Percentiles rank a stretch among this genome's conserved stretches.
phyloP scores from a whole-genome alignment of 2,329 filamentous ascomycete species.

The Paramyrothecium roridum region DNA sequence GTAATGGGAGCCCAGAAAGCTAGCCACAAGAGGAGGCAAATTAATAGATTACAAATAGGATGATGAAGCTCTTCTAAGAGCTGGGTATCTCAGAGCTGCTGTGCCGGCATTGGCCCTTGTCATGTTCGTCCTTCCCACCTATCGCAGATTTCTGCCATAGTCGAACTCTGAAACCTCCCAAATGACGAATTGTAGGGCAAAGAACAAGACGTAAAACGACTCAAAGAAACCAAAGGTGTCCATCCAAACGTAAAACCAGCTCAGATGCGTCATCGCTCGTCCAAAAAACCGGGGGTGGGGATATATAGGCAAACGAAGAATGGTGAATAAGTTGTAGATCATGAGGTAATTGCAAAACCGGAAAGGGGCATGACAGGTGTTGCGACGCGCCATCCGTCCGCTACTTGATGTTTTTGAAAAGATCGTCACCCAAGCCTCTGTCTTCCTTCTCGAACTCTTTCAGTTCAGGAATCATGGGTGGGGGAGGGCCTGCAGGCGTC shows the following conservation, averaged over 20 bases:
- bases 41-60: conserved; percentile 24
- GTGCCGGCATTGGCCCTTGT: conserved; percentile 16
- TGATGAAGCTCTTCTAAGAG: conserved; percentile 32
- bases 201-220: conserved; percentile 1
- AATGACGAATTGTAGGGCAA: not conserved
- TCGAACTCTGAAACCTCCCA: not conserved
- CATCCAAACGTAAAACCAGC: conserved; percentile 12
- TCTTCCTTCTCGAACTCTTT: conserved; percentile 48
- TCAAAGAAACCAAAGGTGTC: conserved; percentile 10
- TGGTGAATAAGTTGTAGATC: conserved; percentile 11
- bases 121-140: not conserved
- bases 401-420: conserved; percentile 60
- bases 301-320: conserved; percentile 2
- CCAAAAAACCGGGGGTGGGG: conserved; percentile 12
- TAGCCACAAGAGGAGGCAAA: conserved; percentile 12
- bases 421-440: conserved; percentile 44
- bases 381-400: conserved; percentile 29
- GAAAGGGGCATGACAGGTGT: not conserved
- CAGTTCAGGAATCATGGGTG: conserved; percentile 60
- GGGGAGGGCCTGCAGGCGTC: conserved; percentile 48
- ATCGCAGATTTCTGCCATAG: not conserved
- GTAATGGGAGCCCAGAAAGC: conserved; percentile 1
- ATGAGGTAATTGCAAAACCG: conserved; percentile 3
- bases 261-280: conserved; percentile 20
- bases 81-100: conserved; percentile 37